Evolutionary conservation across 345 rosid species (phyloP), one percentile per base, ranked within the genome.

Genomic region (Eucalyptus grandis): DNA sequence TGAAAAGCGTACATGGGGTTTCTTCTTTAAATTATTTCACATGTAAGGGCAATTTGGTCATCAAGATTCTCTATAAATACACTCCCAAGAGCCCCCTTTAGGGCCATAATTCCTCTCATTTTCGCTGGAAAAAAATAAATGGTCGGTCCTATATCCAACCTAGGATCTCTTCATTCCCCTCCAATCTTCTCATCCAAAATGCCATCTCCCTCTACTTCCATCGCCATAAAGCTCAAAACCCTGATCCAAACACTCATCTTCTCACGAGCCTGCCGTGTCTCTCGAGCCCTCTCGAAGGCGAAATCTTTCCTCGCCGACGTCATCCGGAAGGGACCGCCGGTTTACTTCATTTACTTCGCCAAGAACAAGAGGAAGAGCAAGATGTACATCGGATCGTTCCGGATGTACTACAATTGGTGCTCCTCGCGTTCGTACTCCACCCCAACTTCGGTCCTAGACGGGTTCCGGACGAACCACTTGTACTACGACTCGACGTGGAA

Each of bases 391-490:
- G 99, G 99, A 7, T 97, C 99, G 4, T 97, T 96, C 87, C 93
- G 99, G 91, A 92, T 97, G 60, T 98, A 97, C 91, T 97, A 97
- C 89, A 97, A 97, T 91, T 97, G 97, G 96, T 95, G 98, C 91
- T 97, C 99, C 27, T 94, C 97, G 46, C 94, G 30, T 97, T 97
- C 4, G 92, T 94, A 80, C 94, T 97, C 44, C 93, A 92, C 6
- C 92, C 96, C 9, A 93, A 92, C 80, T 94, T 95, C 53, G 91
- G 95, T 15, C 87, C 87, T 50, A 0, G 85, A 88, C 1, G 83
- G 80, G 50, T 49, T n/a, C 89, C 54, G 83, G 26, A 22, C 85
- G 40, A 94, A 90, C 3, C 93, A 95, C 93, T 91, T 95, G 62
- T 94, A 94, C 87, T 93, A 93, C 88, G 96, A 95, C 37, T 92